These are phyloP conservation scores for Camellia oleifera DNA, from an alignment of 179 eudicot species.

Conservation along the genomic window DNA sequence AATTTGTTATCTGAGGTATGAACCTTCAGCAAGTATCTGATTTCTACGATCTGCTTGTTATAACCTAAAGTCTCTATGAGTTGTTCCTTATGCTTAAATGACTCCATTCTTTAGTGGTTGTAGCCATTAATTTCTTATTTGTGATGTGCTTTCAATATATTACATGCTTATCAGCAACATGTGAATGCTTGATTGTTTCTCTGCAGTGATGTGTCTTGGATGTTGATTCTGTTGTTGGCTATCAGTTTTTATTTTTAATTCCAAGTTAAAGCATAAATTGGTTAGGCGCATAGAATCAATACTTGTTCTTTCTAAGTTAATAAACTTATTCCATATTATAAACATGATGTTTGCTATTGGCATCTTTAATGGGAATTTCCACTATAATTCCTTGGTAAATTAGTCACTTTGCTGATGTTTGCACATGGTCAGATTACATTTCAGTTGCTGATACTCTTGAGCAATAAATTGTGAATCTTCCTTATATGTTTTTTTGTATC, in stretches of 20 bases:
- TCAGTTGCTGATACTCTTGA: background rate
- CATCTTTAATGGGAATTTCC: background rate
- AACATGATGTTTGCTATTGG: background rate
- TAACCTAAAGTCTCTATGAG: background rate
- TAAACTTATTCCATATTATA: too few relatives aligned
- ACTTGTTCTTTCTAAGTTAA: too few relatives aligned
- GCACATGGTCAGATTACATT: background rate
- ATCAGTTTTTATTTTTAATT: background rate
- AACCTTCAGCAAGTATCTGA: background rate
- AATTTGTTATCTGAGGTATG: conserved; percentile 71
- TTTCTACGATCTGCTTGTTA: background rate
- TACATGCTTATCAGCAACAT: background rate
- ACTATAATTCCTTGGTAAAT: background rate
- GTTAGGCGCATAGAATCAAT: background rate
- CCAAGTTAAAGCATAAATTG: background rate
- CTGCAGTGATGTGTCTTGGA: background rate
- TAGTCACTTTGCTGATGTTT: background rate
- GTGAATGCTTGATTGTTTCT: background rate
- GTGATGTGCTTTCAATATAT: background rate
- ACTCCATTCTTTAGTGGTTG: background rate
- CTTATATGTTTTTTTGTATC: background rate
- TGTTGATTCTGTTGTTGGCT: conserved; percentile 1
- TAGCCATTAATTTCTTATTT: background rate
- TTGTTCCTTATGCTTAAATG: background rate
- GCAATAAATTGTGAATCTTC: background rate